Percentiles rank a stretch among this genome's conserved stretches.
These are phyloP conservation scores for Solanum verrucosum DNA, from an alignment of 257 asterid species.

Conservation along the genomic window DNA sequence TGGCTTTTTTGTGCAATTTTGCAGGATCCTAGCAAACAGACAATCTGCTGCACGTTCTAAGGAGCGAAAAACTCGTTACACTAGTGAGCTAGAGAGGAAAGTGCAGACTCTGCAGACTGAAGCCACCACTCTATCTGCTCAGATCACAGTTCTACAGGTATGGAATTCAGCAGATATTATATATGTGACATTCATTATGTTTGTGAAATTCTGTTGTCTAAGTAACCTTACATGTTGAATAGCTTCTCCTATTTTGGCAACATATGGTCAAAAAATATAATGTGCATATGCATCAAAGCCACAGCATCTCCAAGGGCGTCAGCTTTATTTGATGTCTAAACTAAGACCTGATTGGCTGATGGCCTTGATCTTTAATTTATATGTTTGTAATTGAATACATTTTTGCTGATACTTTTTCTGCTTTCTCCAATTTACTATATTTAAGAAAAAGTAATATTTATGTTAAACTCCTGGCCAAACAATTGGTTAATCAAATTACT, in stretches of 20 bases:
- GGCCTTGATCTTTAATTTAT: not conserved
- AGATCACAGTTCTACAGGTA: constrained; percentile 84
- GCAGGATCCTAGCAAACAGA: constrained; percentile 87
- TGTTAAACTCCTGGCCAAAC: not conserved
- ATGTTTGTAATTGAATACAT: not conserved
- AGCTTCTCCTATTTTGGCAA: not conserved
- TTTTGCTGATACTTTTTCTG: not conserved
- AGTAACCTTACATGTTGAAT: not conserved
- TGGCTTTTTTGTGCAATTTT: constrained; percentile 1
- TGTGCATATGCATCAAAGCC: not conserved
- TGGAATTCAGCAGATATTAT: not conserved
- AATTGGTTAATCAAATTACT: not conserved
- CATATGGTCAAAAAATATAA: not conserved
- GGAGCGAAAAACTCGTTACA: constrained; percentile 78
- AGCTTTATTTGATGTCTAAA: not conserved
- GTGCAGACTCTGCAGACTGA: constrained; percentile 90
- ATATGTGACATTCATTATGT: not conserved
- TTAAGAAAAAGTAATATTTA: not conserved
- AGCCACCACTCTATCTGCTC: constrained; percentile 88
- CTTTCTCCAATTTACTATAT: not conserved
- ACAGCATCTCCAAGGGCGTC: not conserved
- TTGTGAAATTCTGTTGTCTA: not conserved
- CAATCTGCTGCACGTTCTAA: constrained; percentile 97
- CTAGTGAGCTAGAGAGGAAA: constrained; percentile 85
- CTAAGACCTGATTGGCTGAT: not conserved